Evolutionary conservation across 2,329 filamentous ascomycete genomes (phyloP).

Genomic region (Clarireedia paspali): DNA sequence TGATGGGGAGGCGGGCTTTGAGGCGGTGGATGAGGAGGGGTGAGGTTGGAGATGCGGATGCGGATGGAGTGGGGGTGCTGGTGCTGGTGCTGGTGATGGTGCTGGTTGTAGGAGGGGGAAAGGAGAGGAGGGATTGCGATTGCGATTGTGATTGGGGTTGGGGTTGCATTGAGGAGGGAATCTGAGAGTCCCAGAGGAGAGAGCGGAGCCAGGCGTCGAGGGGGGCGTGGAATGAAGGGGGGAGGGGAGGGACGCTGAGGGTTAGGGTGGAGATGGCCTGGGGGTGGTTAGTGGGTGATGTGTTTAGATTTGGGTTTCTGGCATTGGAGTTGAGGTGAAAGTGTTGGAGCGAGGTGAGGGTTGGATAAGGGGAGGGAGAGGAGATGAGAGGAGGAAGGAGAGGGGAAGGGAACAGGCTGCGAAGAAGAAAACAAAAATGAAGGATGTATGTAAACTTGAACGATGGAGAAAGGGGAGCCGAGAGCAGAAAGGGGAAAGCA

Average conservation of each 20-base stretch:
- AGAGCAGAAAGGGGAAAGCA: not conserved
- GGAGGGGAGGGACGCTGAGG: slow-evolving; percentile 57
- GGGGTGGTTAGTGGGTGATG: not conserved
- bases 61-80: not conserved
- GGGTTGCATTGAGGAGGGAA: not conserved
- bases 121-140: not conserved
- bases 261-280: slow-evolving; percentile 80
- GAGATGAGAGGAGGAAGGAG: not conserved
- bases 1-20: slow-evolving; percentile 69
- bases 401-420: not conserved
- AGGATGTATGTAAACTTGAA: no score
- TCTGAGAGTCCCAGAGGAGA: slow-evolving; percentile 13
- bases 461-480: not conserved
- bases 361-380: not conserved
- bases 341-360: not conserved
- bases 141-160: no score
- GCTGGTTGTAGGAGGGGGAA: not conserved
- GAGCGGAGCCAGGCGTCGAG: slow-evolving; percentile 13
- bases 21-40: slow-evolving; percentile 67
- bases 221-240: slow-evolving; percentile 45
- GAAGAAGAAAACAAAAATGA: no score
- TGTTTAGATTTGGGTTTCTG: not conserved
- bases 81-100: not conserved
- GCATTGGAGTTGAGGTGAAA: not conserved
- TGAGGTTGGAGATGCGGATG: not conserved